These are phyloP conservation scores for Monosporascus sp. DNA, from an alignment of 2,329 filamentous ascomycete genomes.

Conservation along the genomic window DNA sequence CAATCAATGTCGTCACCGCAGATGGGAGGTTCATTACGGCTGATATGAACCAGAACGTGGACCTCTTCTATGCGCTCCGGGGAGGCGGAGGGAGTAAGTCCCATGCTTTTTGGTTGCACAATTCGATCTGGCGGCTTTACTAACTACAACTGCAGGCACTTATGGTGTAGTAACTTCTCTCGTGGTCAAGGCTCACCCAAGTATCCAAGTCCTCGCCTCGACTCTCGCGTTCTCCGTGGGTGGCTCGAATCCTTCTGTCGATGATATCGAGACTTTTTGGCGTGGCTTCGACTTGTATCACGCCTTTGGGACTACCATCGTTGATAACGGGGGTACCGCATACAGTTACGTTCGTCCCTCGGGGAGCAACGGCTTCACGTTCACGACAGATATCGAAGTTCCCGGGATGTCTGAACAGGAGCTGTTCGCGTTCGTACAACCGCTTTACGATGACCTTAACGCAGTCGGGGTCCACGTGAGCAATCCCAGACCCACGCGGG, in stretches of 20 bases:
- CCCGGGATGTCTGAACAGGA: slow-evolving; percentile 19
- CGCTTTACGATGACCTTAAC: slow-evolving; percentile 26
- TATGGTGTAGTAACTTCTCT: slow-evolving; percentile 27
- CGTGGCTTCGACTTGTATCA: slow-evolving; percentile 28
- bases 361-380: slow-evolving; percentile 25
- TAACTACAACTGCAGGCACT: slow-evolving; percentile 13
- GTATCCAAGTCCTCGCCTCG: slow-evolving; percentile 14
- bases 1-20: slow-evolving; percentile 41
- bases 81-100: slow-evolving; percentile 41
- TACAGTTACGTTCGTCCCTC: slow-evolving; percentile 29
- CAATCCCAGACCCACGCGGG: slow-evolving; percentile 18
- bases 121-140: neutral
- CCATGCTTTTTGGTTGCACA: neutral
- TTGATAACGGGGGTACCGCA: slow-evolving; percentile 29
- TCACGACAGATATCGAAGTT: slow-evolving; percentile 29
- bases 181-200: slow-evolving; percentile 24
- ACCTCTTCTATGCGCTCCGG: slow-evolving; percentile 53
- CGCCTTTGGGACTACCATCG: slow-evolving; percentile 27
- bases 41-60: slow-evolving; percentile 38
- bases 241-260: slow-evolving; percentile 4
- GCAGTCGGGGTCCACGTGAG: slow-evolving; percentile 23
- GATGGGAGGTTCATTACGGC: slow-evolving; percentile 41
- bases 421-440: slow-evolving; percentile 26
- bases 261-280: slow-evolving; percentile 22
- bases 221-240: slow-evolving; percentile 16